Percentiles rank a stretch among this genome's conserved stretches.
These are phyloP conservation scores for Xylariaceae sp. DNA, from an alignment of 2,329 filamentous ascomycete species.

Conservation along the genomic window DNA sequence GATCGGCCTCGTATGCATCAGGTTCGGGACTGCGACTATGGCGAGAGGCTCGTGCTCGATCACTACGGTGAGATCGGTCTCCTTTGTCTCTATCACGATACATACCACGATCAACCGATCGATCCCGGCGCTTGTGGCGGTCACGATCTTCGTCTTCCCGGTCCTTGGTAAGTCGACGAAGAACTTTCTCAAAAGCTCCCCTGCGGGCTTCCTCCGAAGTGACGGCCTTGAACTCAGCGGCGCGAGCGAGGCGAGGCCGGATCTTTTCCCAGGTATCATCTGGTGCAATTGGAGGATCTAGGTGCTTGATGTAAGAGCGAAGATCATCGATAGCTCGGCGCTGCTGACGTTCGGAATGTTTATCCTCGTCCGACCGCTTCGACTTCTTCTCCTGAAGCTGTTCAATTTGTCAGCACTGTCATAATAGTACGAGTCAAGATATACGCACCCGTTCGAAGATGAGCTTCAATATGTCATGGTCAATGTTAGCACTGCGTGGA, in stretches of 20 bases:
- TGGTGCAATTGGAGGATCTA: conserved; percentile 74
- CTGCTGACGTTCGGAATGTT: conserved; percentile 77
- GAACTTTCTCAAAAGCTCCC: conserved; percentile 83
- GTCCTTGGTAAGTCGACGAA: conserved; percentile 85
- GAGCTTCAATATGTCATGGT: conserved; percentile 69
- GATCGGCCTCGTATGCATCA: conserved; percentile 92
- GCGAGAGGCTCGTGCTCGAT: conserved; percentile 50
- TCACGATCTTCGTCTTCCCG: conserved; percentile 81
- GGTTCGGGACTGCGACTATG: conserved; percentile 84
- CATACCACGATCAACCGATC: conserved; percentile 47
- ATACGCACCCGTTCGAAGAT: conserved; percentile 73
- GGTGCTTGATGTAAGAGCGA: conserved; percentile 78
- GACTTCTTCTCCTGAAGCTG: conserved; percentile 80
- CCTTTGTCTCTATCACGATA: conserved; percentile 55
- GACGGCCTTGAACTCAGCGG: conserved; percentile 78
- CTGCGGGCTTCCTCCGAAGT: conserved; percentile 76
- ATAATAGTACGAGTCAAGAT: neutral
- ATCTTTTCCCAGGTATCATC: conserved; percentile 88
- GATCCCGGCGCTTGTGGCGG: conserved; percentile 53
- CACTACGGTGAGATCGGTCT: conserved; percentile 58
- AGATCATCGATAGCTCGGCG: conserved; percentile 79
- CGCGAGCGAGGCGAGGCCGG: conserved; percentile 70
- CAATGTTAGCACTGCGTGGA: conserved; percentile 80
- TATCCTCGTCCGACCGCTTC: conserved; percentile 71
- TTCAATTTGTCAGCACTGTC: conserved; percentile 23